Percentiles rank a stretch among this genome's conserved stretches.
These are phyloP conservation scores for Fragosphaeria purpurea DNA, from an alignment of 2,329 filamentous ascomycete species.

Conservation along the genomic window DNA sequence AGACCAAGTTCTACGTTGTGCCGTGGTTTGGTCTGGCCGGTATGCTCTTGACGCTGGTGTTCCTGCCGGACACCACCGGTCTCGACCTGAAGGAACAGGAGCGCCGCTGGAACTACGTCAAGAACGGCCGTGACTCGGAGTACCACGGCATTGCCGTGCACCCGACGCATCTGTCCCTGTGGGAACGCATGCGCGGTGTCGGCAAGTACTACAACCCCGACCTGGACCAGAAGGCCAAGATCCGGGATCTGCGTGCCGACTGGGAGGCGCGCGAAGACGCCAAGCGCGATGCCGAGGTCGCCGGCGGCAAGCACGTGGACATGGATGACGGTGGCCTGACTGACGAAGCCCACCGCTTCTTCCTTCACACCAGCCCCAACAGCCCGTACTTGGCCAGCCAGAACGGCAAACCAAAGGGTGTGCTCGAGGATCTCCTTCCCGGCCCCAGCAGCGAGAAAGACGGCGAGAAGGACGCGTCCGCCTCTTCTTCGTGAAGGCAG, in stretches of 20 bases:
- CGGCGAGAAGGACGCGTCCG: background rate
- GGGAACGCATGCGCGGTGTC: slow-evolving; percentile 71
- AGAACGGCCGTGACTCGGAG: slow-evolving; percentile 62
- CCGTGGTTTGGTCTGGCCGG: slow-evolving; percentile 91
- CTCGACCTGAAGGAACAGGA: slow-evolving; percentile 97
- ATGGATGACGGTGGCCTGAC: slow-evolving; percentile 42
- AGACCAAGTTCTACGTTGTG: slow-evolving; percentile 81
- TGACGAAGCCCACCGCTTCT: slow-evolving; percentile 45
- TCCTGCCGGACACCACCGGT: slow-evolving; percentile 93
- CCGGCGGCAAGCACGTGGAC: slow-evolving; percentile 22
- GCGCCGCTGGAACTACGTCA: slow-evolving; percentile 82
- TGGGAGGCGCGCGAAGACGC: slow-evolving; percentile 44
- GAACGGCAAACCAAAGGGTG: slow-evolving; percentile 6
- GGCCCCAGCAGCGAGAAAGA: background rate
- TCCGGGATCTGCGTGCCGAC: slow-evolving; percentile 65
- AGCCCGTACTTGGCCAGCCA: slow-evolving; percentile 9
- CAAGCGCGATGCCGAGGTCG: slow-evolving; percentile 38
- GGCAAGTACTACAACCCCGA: slow-evolving; percentile 77
- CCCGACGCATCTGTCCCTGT: slow-evolving; percentile 75
- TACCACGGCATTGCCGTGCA: slow-evolving; percentile 94
- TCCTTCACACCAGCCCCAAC: slow-evolving; percentile 27
- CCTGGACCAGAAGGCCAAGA: slow-evolving; percentile 72
- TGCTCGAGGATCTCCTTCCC: background rate
- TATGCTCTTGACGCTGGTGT: slow-evolving; percentile 71
- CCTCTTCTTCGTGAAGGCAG: background rate